Evolutionary conservation across 73 alveolate genomes (phyloP), one percentile per base, ranked within the genome.

Genomic region (Symbiodinium pilosum): DNA sequence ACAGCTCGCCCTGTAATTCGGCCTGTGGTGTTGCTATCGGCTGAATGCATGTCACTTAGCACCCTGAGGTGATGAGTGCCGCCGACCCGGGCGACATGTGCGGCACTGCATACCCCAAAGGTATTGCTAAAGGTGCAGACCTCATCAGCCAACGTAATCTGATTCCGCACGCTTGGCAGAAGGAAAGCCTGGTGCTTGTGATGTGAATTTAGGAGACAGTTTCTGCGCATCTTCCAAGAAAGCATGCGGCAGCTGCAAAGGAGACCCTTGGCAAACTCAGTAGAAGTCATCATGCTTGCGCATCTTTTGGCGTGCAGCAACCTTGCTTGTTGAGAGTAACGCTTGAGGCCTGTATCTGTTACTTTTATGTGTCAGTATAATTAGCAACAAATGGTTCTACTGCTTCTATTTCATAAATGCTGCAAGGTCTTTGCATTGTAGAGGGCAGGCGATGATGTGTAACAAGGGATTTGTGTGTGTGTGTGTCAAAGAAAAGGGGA

Each of bases 221-320:
- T 64, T 24, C 81, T 64, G 81, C 81, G 81, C 81, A 28, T 64
- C 81, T 34, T 64, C 81, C 81, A 42, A 68, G 38, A 40, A 68
- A 11, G 84, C 56, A n/a, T 91, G 97, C 89, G 43, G 47, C 40
- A 91, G 97, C 88, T 91, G 97, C 88, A 68, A 91, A 26, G 97
- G 97, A 32, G 97, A 86, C 39, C 38, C 94, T 86, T 24, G 94
- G 92, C 24, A 7, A n/a, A n/a, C n/a, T n/a, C n/a, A n/a, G n/a
- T 30, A 26, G 26, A 54, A 26, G n/a, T 54, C 73, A 54, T 24
- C 73, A 16, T 54, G 73, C 5, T 54, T 6, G 73, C 73, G 32
- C 0, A n/a, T 54, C 32, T 6, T 30, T 24, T 26, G 73, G 73
- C 2, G 73, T 54, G 5, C 20, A 16, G 26, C 2, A 16, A 24